Conservation (phyloP, 2,329 filamentous ascomycete species). For the Colletotrichum truncatum region DNA sequence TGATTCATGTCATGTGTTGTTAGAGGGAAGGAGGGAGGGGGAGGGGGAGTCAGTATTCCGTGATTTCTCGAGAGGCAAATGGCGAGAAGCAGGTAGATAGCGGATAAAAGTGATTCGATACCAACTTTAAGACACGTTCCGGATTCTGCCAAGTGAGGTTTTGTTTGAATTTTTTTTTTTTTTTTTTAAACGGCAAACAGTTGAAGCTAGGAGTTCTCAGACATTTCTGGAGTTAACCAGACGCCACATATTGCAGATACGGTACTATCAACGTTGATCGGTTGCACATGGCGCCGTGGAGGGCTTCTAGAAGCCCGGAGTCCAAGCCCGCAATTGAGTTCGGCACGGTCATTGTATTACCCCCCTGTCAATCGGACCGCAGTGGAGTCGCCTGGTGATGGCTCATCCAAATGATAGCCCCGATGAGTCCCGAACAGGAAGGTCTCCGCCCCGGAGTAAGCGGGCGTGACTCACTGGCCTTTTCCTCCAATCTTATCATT, state of each 20-base stretch:
- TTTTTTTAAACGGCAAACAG: no score
- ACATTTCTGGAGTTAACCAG: no score
- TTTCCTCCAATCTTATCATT: neutral
- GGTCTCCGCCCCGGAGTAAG: neutral
- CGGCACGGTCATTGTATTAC: neutral
- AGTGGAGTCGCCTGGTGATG: conserved; percentile 8
- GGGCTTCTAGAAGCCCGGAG: neutral
- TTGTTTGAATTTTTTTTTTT: no score
- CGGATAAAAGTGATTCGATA: conserved; percentile 28
- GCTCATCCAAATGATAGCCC: conserved; percentile 21
- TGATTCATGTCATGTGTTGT: conserved; percentile 22
- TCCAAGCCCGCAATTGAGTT: neutral
- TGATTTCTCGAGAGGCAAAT: neutral
- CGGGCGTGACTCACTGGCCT: conserved; percentile 8
- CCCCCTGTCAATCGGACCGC: conserved; percentile 10
- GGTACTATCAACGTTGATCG: no score
- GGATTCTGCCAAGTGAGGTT: neutral
- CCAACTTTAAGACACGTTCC: conserved; percentile 2
- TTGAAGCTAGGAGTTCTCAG: no score
- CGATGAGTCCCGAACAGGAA: conserved; percentile 14
- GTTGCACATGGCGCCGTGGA: no score
- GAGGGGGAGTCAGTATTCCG: neutral
- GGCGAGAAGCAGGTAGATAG: neutral
- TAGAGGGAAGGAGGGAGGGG: conserved; percentile 10
- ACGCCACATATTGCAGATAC: no score